These are phyloP conservation scores for Sinapis alba DNA, from an alignment of 441 rosid genomes.

Conservation along the genomic window DNA sequence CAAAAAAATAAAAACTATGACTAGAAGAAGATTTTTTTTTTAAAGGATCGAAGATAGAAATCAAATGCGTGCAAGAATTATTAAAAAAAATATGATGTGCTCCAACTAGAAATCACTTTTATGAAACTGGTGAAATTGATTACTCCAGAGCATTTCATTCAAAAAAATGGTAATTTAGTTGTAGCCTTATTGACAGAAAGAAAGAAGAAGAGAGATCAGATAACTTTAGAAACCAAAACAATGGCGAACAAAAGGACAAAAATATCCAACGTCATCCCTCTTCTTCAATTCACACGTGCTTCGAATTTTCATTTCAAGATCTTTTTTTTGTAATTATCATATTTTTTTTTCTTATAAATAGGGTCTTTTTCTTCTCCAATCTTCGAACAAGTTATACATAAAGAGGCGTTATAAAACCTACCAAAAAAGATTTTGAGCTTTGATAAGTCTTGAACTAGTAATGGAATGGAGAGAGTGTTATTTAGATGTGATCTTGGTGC, in stretches of 20 bases:
- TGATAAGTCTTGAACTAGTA: background rate
- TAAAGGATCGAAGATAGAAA: background rate
- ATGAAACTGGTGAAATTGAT: too few species aligned
- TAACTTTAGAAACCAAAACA: constrained; percentile 26
- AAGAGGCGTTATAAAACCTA: background rate
- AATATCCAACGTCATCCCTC: constrained; percentile 7
- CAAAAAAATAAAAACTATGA: background rate
- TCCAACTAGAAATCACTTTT: constrained; percentile 33
- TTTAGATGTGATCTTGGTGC: constrained; percentile 77
- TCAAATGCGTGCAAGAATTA: constrained; percentile 23
- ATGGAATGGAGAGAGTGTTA: constrained; percentile 90
- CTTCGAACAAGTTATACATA: background rate
- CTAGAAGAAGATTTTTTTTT: background rate
- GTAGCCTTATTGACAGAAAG: too few species aligned
- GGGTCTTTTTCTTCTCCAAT: constrained; percentile 18
- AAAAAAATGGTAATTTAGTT: too few species aligned
- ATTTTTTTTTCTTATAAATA: constrained; percentile 35
- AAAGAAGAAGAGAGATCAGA: background rate
- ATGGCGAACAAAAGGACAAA: constrained; percentile 36
- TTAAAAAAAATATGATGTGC: constrained; percentile 16
- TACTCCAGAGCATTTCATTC: too few species aligned
- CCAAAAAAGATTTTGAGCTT: background rate
- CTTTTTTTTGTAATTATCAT: background rate
- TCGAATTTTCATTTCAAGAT: background rate
- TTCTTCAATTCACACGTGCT: background rate